These are phyloP conservation scores for Cytospora paraplurivora DNA, from an alignment of 2,329 filamentous ascomycete genomes.

Conservation along the genomic window DNA sequence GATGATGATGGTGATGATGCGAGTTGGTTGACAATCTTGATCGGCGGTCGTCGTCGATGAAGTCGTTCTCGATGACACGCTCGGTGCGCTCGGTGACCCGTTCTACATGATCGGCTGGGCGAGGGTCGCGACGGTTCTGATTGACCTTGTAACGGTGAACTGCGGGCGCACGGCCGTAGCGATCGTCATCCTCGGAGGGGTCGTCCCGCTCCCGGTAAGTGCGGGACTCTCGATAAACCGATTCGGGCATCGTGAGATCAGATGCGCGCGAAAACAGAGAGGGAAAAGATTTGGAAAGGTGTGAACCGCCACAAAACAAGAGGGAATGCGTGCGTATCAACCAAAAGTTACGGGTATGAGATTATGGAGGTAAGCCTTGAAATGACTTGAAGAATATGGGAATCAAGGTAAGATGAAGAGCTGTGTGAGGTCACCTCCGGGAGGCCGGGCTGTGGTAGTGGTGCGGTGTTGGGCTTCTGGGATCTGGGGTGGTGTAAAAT, in stretches of 20 bases:
- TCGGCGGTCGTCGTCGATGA: slow-evolving; percentile 49
- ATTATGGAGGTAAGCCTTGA: slow-evolving; percentile 3
- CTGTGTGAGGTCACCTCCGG: slow-evolving; percentile 17
- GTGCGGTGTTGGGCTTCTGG: slow-evolving; percentile 5
- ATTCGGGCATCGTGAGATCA: slow-evolving; percentile 34
- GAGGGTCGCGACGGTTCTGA: slow-evolving; percentile 33
- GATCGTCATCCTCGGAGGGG: slow-evolving; percentile 47
- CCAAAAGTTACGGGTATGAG: slow-evolving; percentile 10
- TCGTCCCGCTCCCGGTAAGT: slow-evolving; percentile 39
- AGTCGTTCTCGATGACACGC: slow-evolving; percentile 36
- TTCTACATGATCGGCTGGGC: slow-evolving; percentile 38
- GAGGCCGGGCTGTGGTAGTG: slow-evolving; percentile 9
- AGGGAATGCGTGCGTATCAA: not conserved
- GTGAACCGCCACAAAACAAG: not conserved
- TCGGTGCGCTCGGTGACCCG: slow-evolving; percentile 42
- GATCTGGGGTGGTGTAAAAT: slow-evolving; percentile 21
- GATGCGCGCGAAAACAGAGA: slow-evolving; percentile 14
- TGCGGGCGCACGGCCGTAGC: slow-evolving; percentile 47
- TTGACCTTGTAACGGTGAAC: slow-evolving; percentile 56
- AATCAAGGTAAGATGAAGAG: slow-evolving; percentile 9
- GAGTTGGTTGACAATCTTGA: slow-evolving; percentile 44
- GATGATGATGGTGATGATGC: slow-evolving; percentile 13
- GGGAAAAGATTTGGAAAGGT: slow-evolving; percentile 1
- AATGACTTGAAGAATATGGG: slow-evolving; percentile 12
- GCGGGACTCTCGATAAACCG: slow-evolving; percentile 40